Conservation (phyloP, 2,329 filamentous ascomycete species). For the Magnaporthiopsis rhizophila region DNA sequence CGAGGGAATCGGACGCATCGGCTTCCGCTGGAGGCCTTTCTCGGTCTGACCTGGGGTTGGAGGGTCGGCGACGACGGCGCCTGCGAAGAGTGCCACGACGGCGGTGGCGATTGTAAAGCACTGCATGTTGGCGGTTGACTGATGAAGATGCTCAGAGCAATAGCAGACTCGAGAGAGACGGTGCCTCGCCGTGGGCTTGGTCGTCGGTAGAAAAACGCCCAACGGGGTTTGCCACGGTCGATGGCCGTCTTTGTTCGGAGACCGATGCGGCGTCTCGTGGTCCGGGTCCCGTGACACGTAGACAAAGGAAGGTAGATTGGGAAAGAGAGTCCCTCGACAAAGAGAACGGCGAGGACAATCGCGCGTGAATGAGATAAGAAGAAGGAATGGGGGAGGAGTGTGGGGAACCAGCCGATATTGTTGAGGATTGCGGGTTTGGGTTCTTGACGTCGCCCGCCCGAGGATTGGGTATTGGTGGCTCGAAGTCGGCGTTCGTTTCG, state of each 20-base stretch:
- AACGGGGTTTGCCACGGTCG: neutral
- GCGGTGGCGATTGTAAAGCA: conserved; percentile 4
- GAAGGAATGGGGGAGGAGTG: neutral
- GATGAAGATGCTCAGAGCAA: neutral
- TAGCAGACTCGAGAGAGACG: neutral
- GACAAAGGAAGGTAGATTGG: neutral
- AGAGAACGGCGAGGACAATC: neutral
- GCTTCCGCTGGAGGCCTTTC: conserved; percentile 27
- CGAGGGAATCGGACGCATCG: conserved; percentile 26
- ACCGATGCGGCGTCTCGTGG: neutral
- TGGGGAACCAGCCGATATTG: neutral
- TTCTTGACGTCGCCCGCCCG: neutral
- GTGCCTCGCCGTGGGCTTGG: neutral
- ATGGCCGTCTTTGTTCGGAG: neutral
- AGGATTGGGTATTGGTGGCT: neutral
- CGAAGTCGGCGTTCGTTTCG: neutral
- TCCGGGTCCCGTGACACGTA: neutral
- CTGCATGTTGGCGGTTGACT: neutral
- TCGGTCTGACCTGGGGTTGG: conserved; percentile 3
- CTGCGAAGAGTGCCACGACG: conserved; percentile 1
- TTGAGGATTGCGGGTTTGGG: neutral
- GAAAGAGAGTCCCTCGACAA: neutral
- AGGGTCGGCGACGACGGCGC: neutral
- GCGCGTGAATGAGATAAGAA: neutral
- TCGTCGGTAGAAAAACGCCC: neutral